Conservation (phyloP, 768 basidiomycete genomes). For the Calvatia gigantea region DNA sequence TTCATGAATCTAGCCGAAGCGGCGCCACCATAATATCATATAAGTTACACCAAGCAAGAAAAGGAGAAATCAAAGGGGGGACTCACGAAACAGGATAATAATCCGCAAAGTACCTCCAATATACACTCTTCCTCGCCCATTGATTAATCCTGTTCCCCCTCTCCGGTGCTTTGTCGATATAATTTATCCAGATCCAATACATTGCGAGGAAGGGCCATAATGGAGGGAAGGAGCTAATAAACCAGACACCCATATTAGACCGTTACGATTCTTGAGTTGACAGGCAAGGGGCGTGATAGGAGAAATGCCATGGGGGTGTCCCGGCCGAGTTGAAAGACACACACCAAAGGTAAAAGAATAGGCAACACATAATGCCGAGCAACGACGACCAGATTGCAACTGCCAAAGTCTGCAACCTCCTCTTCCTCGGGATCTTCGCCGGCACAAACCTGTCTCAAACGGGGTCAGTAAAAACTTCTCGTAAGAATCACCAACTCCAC, state of each 20-base stretch:
- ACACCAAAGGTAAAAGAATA: constrained; percentile 83
- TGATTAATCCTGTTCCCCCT: constrained; percentile 64
- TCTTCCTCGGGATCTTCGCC: constrained; percentile 77
- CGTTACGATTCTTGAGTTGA: background rate
- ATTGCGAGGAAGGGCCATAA: constrained; percentile 81
- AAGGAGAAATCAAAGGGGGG: background rate
- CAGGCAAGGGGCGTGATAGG: background rate
- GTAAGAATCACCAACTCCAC: background rate
- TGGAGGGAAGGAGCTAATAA: constrained; percentile 74
- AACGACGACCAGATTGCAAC: constrained; percentile 88
- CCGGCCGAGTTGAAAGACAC: constrained; percentile 25
- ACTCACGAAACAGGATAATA: constrained; percentile 89
- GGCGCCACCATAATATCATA: background rate
- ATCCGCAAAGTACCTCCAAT: constrained; percentile 91
- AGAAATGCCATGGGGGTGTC: background rate
- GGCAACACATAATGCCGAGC: constrained; percentile 60
- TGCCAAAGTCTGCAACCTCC: constrained; percentile 83
- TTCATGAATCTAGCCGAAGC: constrained; percentile 41
- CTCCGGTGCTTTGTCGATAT: constrained; percentile 75
- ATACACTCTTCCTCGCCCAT: constrained; percentile 66
- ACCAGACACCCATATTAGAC: background rate
- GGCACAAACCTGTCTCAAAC: constrained; percentile 67
- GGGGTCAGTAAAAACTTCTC: too few relatives aligned
- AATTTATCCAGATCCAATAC: constrained; percentile 77
- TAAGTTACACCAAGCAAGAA: constrained; percentile 21